Conservation (phyloP, 495 filamentous ascomycete species). For the Penicillium silybi region DNA sequence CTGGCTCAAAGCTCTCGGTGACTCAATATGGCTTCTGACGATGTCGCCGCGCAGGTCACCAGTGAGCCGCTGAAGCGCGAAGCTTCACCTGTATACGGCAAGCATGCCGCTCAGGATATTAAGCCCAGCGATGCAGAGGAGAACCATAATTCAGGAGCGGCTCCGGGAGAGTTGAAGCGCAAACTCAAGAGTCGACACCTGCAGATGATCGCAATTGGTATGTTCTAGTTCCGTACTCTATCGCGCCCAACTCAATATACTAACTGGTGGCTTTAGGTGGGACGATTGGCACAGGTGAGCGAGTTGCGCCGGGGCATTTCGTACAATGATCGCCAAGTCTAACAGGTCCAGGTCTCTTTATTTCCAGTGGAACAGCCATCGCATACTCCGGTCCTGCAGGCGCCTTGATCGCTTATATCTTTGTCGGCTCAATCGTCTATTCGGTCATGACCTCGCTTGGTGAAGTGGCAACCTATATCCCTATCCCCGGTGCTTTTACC, state of each 20-base stretch:
- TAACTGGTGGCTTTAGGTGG: conserved; percentile 44
- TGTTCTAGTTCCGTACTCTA: conserved; percentile 32
- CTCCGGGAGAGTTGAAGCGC: conserved; percentile 37
- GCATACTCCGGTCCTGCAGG: conserved; percentile 58
- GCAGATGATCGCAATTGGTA: conserved; percentile 65
- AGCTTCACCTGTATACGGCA: conserved; percentile 5
- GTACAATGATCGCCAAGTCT: not conserved
- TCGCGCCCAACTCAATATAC: not conserved
- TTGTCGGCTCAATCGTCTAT: conserved; percentile 55
- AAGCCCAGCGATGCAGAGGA: conserved; percentile 24
- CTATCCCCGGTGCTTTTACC: conserved; percentile 66
- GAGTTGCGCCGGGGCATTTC: not conserved
- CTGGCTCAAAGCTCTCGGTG: not conserved
- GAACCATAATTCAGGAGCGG: conserved; percentile 8
- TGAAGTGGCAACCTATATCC: conserved; percentile 71
- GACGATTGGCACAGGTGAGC: conserved; percentile 63
- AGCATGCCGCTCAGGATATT: conserved; percentile 19
- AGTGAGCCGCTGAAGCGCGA: conserved; percentile 4
- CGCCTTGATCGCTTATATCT: conserved; percentile 58
- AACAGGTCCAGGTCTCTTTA: conserved; percentile 46
- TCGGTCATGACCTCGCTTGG: conserved; percentile 49
- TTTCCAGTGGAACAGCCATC: conserved; percentile 64
- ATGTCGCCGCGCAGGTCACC: conserved; percentile 6
- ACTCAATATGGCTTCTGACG: conserved; percentile 14
- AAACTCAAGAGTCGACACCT: conserved; percentile 62